Percentiles rank a stretch among this genome's conserved stretches.
Conservation (phyloP, 2,329 filamentous ascomycete genomes). For the Fusarium devonianum region DNA sequence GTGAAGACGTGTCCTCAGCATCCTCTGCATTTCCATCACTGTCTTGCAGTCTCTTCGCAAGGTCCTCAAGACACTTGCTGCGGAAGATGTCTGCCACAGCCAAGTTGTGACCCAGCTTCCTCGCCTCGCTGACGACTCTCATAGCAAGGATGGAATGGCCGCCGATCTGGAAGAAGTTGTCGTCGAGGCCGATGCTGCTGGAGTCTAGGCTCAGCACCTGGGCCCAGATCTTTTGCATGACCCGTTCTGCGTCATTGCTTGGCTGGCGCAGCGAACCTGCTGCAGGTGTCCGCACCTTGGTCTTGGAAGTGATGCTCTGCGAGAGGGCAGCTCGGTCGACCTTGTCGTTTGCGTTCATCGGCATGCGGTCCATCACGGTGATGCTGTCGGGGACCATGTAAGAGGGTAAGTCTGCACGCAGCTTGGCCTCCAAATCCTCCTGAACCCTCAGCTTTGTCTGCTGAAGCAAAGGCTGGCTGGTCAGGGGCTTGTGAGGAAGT, state of each 20-base stretch:
- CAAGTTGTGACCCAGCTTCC: constrained; percentile 9
- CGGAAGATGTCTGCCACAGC: constrained; percentile 20
- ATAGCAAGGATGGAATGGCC: constrained; percentile 41
- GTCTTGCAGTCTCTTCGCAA: constrained; percentile 2
- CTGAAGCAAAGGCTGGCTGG: neutral
- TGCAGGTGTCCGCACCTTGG: neutral
- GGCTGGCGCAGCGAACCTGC: neutral
- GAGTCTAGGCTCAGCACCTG: constrained; percentile 19
- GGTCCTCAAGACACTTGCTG: constrained; percentile 4
- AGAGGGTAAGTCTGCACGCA: neutral
- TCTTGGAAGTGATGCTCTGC: neutral
- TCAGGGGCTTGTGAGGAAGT: neutral
- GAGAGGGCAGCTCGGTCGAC: constrained; percentile 7
- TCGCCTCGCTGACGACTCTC: constrained; percentile 24
- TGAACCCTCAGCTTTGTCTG: neutral
- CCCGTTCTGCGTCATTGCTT: neutral
- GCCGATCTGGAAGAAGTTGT: constrained; percentile 41
- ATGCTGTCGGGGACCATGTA: constrained; percentile 14
- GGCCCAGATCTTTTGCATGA: constrained; percentile 19
- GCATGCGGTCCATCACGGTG: constrained; percentile 1
- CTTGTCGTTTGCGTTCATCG: constrained; percentile 12
- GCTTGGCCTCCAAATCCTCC: neutral
- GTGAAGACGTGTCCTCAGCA: neutral
- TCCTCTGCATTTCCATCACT: neutral
- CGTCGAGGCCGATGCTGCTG: constrained; percentile 41